Evolutionary conservation across 1,284 basidiomycete species (phyloP).

Genomic region (Agroathelia rolfsii): DNA sequence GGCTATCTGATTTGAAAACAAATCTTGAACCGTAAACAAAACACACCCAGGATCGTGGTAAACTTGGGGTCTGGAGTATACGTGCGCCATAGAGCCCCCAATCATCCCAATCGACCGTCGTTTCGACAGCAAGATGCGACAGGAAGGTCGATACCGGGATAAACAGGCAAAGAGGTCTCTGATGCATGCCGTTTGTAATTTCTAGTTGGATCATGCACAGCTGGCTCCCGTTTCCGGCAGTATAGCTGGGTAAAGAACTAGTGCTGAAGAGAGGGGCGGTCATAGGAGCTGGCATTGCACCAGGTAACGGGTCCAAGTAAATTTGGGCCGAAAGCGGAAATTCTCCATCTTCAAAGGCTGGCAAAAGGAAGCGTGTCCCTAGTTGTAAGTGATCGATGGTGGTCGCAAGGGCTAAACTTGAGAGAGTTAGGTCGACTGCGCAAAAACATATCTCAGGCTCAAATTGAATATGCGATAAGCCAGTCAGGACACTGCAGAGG

Average conservation of each 20-base stretch:
- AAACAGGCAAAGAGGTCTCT: constrained; percentile 34
- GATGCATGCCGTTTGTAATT: constrained; percentile 15
- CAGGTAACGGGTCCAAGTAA: constrained; percentile 46
- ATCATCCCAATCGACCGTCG: constrained; percentile 37
- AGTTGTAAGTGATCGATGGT: constrained; percentile 12
- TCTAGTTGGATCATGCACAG: constrained; percentile 31
- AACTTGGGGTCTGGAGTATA: constrained; percentile 23
- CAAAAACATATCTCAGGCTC: constrained; percentile 22
- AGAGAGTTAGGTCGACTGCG: constrained; percentile 13
- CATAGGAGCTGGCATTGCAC: constrained; percentile 29
- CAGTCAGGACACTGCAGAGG: too few species aligned
- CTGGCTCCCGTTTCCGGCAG: constrained; percentile 30
- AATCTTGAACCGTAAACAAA: constrained; percentile 45
- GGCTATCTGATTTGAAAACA: too few species aligned
- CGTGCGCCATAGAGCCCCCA: constrained; percentile 44
- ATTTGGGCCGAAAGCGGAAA: constrained; percentile 28
- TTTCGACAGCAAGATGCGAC: constrained; percentile 21
- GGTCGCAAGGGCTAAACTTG: constrained; percentile 7
- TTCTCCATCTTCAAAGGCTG: constrained; percentile 20
- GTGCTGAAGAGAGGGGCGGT: constrained; percentile 15
- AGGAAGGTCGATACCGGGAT: constrained; percentile 37
- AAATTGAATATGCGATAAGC: too few species aligned
- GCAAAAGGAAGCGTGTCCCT: constrained; percentile 29
- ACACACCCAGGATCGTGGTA: constrained; percentile 44
- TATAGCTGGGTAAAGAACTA: constrained; percentile 36